Conservation (phyloP, 768 basidiomycete species). For the Filobasidium wieringae region DNA sequence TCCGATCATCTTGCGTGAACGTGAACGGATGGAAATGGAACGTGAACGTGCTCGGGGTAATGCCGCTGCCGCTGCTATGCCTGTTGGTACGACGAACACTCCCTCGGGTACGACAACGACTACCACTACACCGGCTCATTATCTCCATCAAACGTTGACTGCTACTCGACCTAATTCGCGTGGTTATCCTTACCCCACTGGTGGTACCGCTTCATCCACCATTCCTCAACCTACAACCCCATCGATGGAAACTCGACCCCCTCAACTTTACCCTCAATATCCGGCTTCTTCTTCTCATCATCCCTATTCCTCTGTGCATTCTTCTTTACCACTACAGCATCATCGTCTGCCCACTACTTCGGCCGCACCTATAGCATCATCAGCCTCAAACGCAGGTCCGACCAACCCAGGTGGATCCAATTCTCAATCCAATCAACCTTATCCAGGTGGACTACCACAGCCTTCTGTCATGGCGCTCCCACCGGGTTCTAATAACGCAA, state of each 20-base stretch:
- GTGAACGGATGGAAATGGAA: background rate
- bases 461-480: background rate
- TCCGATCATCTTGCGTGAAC: background rate
- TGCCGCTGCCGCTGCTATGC: background rate
- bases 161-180: background rate
- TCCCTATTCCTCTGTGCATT: background rate
- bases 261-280: background rate
- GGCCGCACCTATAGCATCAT: background rate
- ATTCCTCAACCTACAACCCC: background rate
- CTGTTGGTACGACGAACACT: background rate
- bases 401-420: background rate
- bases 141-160: background rate
- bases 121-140: background rate
- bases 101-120: background rate
- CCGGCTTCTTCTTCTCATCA: background rate
- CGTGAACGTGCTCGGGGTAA: background rate
- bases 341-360: constrained; percentile 1
- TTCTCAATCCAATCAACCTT: background rate
- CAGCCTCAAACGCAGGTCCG: background rate
- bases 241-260: background rate
- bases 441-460: background rate
- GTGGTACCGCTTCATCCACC: background rate
- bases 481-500: background rate
- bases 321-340: background rate
- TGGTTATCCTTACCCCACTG: background rate